These are phyloP conservation scores for Aquilaria sinensis DNA, from an alignment of 345 rosid genomes.

Conservation along the genomic window DNA sequence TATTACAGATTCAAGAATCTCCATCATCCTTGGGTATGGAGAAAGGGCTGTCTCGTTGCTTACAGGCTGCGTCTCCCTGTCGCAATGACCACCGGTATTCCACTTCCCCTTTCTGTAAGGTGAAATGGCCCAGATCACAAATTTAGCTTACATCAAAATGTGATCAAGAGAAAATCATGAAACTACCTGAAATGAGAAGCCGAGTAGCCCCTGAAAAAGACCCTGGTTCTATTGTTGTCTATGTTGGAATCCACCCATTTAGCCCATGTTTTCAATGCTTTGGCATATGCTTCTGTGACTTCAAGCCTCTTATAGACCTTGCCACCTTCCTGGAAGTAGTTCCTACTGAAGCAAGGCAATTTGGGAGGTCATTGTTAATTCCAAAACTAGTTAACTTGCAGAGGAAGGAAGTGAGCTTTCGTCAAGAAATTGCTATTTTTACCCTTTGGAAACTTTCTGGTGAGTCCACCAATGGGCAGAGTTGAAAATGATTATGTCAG, in stretches of 20 bases:
- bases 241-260: constrained; percentile 61
- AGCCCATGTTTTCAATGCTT: constrained; percentile 74
- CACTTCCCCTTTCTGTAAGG: constrained; percentile 50
- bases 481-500: constrained; percentile 52
- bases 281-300: constrained; percentile 53
- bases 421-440: not conserved
- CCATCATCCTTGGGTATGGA: constrained; percentile 71
- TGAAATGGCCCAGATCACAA: not conserved
- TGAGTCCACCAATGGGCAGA: constrained; percentile 63
- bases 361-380: not conserved
- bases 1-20: constrained; percentile 49
- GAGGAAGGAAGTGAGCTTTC: too few species aligned
- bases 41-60: constrained; percentile 34
- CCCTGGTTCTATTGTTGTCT: constrained; percentile 43
- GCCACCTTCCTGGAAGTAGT: constrained; percentile 68
- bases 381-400: not conserved
- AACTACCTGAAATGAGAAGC: constrained; percentile 64
- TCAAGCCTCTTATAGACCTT: constrained; percentile 38
- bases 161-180: not conserved
- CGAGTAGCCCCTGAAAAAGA: constrained; percentile 75
- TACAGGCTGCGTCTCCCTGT: constrained; percentile 38
- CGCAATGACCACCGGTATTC: constrained; percentile 57
- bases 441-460: constrained; percentile 36
- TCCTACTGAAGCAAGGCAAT: constrained; percentile 25
- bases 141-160: not conserved